Percentiles rank a stretch among this genome's conserved stretches.
Evolutionary conservation across 2,329 filamentous ascomycete species (phyloP).

Genomic region (Coniochaeta sp.): DNA sequence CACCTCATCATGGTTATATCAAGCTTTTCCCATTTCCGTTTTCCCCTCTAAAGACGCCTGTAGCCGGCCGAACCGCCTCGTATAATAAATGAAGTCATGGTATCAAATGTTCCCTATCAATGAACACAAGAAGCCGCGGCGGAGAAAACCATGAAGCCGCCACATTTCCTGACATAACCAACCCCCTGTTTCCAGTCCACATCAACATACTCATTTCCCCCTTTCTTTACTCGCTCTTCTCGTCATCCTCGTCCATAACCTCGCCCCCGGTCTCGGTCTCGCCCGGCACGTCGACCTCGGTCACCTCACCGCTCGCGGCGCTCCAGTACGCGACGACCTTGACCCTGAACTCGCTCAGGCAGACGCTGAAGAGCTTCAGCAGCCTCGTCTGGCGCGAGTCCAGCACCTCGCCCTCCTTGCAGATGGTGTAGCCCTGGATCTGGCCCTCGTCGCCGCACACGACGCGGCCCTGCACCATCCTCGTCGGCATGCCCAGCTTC

Average conservation of each 20-base stretch:
- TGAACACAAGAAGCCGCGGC: neutral
- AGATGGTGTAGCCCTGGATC: constrained; percentile 62
- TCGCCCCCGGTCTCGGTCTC: constrained; percentile 11
- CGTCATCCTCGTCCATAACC: constrained; percentile 15
- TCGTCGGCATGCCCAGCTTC: constrained; percentile 82
- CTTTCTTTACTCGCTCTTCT: constrained; percentile 1
- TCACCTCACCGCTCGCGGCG: constrained; percentile 51
- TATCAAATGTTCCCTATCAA: constrained; percentile 8
- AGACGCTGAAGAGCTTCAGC: constrained; percentile 88
- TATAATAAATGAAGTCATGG: constrained; percentile 9
- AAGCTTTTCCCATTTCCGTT: constrained; percentile 14
- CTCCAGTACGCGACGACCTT: constrained; percentile 69
- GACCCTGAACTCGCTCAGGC: constrained; percentile 84
- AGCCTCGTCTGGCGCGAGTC: constrained; percentile 90
- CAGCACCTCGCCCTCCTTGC: constrained; percentile 74
- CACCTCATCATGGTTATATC: neutral
- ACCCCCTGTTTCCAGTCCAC: no score
- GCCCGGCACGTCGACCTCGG: constrained; percentile 36
- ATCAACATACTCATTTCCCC: no score
- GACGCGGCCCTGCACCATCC: constrained; percentile 82
- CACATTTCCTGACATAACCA: neutral
- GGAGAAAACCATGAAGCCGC: neutral
- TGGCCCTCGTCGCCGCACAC: constrained; percentile 51
- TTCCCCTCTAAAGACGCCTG: constrained; percentile 6
- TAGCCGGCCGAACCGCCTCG: constrained; percentile 8